phyloP scores from a whole-genome alignment of 148 eudicot genomes.

The Polygonum maritimum region DNA sequence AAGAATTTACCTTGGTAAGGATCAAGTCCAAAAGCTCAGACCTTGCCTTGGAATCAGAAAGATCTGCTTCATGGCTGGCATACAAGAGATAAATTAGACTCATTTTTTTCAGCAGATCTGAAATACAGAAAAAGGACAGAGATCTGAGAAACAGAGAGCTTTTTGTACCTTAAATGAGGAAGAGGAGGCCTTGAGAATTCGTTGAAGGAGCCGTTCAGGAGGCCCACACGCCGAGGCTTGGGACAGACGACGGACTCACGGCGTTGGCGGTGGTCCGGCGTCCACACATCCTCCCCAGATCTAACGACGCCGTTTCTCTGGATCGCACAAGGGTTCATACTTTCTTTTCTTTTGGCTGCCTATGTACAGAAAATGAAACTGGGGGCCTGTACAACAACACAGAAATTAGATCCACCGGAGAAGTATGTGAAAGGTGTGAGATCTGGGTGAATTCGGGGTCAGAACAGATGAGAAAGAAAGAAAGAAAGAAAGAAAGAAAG shows the following conservation, averaged over 20 bases:
- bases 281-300: slow-evolving; percentile 33
- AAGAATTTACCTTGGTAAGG: slow-evolving; percentile 44
- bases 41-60: slow-evolving; percentile 61
- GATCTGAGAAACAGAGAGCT: slow-evolving; percentile 9
- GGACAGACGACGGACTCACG: slow-evolving; percentile 58
- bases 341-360: not conserved
- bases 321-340: slow-evolving; percentile 27
- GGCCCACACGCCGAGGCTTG: slow-evolving; percentile 72
- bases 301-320: slow-evolving; percentile 14
- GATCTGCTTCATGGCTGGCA: slow-evolving; percentile 65
- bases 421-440: not conserved
- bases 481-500: not conserved
- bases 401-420: not conserved
- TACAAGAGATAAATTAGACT: not conserved
- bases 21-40: slow-evolving; percentile 83
- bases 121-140: not conserved
- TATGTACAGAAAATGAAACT: not conserved
- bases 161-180: slow-evolving; percentile 47
- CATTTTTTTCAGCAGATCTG: too few relatives aligned
- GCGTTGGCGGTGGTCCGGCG: slow-evolving; percentile 16
- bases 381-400: not conserved
- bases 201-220: slow-evolving; percentile 19
- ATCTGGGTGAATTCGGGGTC: not conserved
- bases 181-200: slow-evolving; percentile 35
- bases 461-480: not conserved